Evolutionary conservation across 345 rosid genomes (phyloP), one percentile per base, ranked within the genome.

Genomic region (Lepidium didymum): DNA sequence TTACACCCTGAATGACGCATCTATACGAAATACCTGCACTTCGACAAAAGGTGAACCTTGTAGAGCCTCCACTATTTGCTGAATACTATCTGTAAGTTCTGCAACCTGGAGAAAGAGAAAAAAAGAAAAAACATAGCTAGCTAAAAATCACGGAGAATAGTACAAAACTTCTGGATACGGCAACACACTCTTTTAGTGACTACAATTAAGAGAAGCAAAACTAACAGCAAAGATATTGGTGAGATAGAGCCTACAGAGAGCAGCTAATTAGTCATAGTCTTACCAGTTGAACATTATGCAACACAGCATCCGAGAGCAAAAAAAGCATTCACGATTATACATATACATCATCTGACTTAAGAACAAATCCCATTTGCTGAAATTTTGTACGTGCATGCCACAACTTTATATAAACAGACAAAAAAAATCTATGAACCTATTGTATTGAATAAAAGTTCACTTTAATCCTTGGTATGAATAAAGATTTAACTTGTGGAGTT

Each of bases 11-110:
- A 15, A 37, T 42, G 25, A 49, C 10, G 50, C 7, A 46, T 7
- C 18, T 18, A 64, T 14, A 41, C 40, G 33, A 40, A 11, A 51
- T 82, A 92, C 97, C 94, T 89, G 87, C 14, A 92, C 86, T 89
- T 92, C 96, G 62, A 92, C 83, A 56, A 70, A 55, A 23, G 74
- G 53, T 47, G 96, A 92, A 66, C 53, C 64, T 78, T 76, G 90
- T n/a, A 92, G 27, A 60, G 92, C 81, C 25, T 92, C 92, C 85
- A 82, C 60, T 74, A 92, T 87, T 51, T 80, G 68, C 67, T 77
- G 89, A 54, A 84, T 78, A 62, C 76, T 82, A 62, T 85, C 84
- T 4, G 97, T 89, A 77, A 89, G 78, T 44, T 67, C 67, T 8
- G 79, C 76, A 67, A 92, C 87, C 97, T 92, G 90, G 34, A 42